Base-by-base conservation (phyloP, 805 yeast species). In the Candida sphagnicola region DNA sequence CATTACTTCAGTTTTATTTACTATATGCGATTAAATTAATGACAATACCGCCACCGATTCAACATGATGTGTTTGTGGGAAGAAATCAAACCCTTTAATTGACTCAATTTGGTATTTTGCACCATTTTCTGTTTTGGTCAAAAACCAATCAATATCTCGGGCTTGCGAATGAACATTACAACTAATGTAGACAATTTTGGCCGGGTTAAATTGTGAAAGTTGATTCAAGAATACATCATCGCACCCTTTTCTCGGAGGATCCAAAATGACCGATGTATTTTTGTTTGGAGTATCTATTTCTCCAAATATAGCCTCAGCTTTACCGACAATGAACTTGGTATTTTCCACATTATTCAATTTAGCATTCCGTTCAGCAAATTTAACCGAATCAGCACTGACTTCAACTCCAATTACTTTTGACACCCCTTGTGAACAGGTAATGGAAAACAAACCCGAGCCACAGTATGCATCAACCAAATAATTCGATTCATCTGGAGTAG, bases 161-260 rank as follows among this genome's bases (percentile, higher is more conserved):
- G 98, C 98, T 62, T 93, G 99, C 14, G 96, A 87, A 65, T 91
- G 97, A 35, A 93, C 99, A 56, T 93, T 93, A 70, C 99, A 93
- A 45, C 96, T 87, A 41, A 93, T 85, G 63, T 93, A 93, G n/a
- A 93, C 95, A 39, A 93, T 79, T 50, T 81, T 80, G 12, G 84
- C 84, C 2, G 99, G 98, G 45, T 76, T 70, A 62, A 85, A 93
- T 15, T 72, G 86, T 15, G 93, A 75, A 41, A 93, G 70, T 65
- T 93, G 99, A 48, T 82, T 79, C 61, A 93, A 70, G 56, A 93
- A 93, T 8, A 79, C 78, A 37, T 80, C 85, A 59, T 90, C 97
- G 61, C 98, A 91, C 2, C 99, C 99, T 61, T 91, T 93, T 59
- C 99, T 80, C 31, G 98, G 96, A 3, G 99, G 99, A 61, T 93